These are phyloP conservation scores for Stephanodiscus minutulus DNA, from an alignment of 108 stramenopile genomes.

Conservation along the genomic window DNA sequence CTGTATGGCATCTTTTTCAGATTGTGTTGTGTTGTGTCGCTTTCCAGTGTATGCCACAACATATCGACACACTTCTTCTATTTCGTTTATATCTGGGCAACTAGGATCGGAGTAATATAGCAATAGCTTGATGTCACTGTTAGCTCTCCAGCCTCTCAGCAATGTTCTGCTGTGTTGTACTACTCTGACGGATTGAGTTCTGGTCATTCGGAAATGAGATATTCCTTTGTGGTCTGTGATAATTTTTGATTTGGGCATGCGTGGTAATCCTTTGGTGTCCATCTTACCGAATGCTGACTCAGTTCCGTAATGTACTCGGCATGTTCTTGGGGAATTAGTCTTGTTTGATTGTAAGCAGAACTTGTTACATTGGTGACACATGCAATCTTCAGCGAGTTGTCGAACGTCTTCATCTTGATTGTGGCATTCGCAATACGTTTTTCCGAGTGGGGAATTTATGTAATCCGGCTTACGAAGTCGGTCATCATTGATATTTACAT, in stretches of 20 bases:
- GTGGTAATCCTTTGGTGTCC: conserved; percentile 8
- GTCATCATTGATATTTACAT: background rate
- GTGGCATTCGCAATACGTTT: background rate
- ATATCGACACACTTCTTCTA: conserved; percentile 2
- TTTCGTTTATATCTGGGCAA: conserved; percentile 5
- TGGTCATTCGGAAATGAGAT: conserved; percentile 1
- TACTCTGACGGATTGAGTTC: conserved; percentile 6
- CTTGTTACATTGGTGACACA: background rate
- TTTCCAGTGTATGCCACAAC: conserved; percentile 23
- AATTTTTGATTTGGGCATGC: background rate
- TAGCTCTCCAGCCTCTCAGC: conserved; percentile 4
- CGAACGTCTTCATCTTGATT: background rate
- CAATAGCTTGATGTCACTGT: conserved; percentile 2
- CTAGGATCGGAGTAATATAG: conserved; percentile 5
- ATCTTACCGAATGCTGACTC: background rate
- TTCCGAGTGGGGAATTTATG: background rate
- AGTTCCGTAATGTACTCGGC: background rate
- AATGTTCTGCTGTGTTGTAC: conserved; percentile 12
- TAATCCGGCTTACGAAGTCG: too few relatives aligned
- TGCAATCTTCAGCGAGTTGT: background rate
- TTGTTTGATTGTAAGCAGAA: background rate
- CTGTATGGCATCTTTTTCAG: background rate
- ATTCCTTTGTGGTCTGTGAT: conserved; percentile 2
- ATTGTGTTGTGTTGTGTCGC: background rate
- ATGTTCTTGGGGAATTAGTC: background rate